Evolutionary conservation across 345 rosid species (phyloP).

Genomic region (Salix caprea): DNA sequence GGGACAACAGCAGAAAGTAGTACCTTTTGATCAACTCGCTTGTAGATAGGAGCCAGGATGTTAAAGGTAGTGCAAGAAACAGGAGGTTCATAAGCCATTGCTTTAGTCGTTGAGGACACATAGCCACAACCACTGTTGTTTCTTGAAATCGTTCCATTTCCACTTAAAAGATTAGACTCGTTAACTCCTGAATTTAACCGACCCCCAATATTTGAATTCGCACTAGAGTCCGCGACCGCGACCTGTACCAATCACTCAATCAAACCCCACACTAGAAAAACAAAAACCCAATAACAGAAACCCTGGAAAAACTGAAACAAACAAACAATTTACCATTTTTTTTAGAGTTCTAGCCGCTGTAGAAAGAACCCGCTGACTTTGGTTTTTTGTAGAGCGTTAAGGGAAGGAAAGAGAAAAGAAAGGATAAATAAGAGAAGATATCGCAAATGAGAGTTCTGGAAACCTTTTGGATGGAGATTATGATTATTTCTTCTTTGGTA

Average conservation of each 20-base stretch:
- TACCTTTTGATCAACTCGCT: conserved; percentile 61
- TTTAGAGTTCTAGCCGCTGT: background rate
- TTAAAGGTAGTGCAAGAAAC: conserved; percentile 80
- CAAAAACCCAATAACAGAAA: background rate
- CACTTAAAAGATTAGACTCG: background rate
- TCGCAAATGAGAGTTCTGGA: background rate
- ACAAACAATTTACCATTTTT: background rate
- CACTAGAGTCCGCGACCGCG: conserved; percentile 22
- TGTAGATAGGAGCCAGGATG: conserved; percentile 76
- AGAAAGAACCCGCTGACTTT: background rate
- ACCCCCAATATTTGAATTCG: conserved; percentile 13
- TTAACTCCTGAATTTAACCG: conserved; percentile 24
- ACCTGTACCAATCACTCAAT: conserved; percentile 23
- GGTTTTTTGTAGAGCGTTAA: background rate
- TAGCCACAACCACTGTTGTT: conserved; percentile 8
- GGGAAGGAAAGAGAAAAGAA: background rate
- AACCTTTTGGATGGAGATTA: background rate
- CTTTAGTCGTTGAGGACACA: background rate
- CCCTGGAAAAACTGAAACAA: background rate
- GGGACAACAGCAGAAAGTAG: background rate
- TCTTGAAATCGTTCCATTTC: conserved; percentile 14
- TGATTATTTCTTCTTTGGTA: background rate
- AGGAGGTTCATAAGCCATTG: conserved; percentile 31
- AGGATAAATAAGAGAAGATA: background rate
- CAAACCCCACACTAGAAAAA: background rate